These are phyloP conservation scores for Tylopilus sp. DNA, from an alignment of 768 basidiomycete genomes.

Conservation along the genomic window DNA sequence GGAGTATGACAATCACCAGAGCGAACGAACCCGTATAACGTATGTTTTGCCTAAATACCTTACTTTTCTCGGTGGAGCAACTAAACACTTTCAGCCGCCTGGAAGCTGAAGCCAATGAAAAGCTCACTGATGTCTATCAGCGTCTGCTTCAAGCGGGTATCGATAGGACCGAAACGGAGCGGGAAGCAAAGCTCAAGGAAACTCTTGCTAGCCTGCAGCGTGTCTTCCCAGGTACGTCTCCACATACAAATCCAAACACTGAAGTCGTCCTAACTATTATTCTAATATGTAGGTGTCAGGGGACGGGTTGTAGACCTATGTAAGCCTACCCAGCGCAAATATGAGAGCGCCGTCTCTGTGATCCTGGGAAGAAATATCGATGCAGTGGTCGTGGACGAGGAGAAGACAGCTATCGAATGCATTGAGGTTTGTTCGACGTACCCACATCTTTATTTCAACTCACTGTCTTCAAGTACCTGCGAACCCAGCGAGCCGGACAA, in stretches of 20 bases:
- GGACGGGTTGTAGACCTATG: conserved; percentile 93
- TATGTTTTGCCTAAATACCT: conserved; percentile 28
- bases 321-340: conserved; percentile 90
- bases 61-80: neutral
- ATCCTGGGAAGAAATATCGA: conserved; percentile 94
- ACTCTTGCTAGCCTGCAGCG: conserved; percentile 79
- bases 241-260: neutral
- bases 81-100: conserved; percentile 56
- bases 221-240: conserved; percentile 73
- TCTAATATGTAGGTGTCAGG: conserved; percentile 61
- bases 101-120: conserved; percentile 90
- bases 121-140: conserved; percentile 74
- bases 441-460: neutral
- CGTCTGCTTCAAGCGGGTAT: conserved; percentile 89
- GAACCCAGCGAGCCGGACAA: conserved; percentile 90
- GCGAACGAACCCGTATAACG: conserved; percentile 79
- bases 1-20: conserved; percentile 81
- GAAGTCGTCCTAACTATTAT: neutral
- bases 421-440: conserved; percentile 64
- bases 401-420: conserved; percentile 96
- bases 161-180: conserved; percentile 82
- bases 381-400: conserved; percentile 93
- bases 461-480: conserved; percentile 68
- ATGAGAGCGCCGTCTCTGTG: conserved; percentile 87
- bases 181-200: conserved; percentile 82